Conservation (phyloP, 2,329 filamentous ascomycete species). For the Cladophialophora immunda region DNA sequence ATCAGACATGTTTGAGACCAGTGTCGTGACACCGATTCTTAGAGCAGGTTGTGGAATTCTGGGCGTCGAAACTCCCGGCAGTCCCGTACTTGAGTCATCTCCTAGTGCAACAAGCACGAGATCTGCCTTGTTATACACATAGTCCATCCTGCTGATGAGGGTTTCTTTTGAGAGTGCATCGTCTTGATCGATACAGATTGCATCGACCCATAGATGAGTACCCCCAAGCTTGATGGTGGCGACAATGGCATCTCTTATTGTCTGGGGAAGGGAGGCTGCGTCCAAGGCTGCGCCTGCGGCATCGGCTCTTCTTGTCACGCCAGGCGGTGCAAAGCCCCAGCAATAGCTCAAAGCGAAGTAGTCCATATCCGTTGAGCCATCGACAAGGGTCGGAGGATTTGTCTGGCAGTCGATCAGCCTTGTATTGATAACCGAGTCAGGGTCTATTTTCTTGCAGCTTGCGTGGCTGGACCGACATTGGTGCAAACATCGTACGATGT, state of each 20-base stretch:
- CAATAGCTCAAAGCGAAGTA: conserved; percentile 15
- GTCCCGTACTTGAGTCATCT: conserved; percentile 1
- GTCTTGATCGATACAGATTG: conserved; percentile 7
- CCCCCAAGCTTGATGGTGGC: neutral
- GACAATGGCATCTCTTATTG: conserved; percentile 6
- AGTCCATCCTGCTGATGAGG: conserved; percentile 11
- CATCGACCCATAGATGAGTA: conserved; percentile 6
- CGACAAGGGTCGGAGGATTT: neutral
- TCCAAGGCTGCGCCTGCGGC: neutral
- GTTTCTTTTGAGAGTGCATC: neutral
- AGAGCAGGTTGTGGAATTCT: neutral
- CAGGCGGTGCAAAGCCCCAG: neutral
- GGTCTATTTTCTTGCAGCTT: neutral
- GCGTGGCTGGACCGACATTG: conserved; percentile 7
- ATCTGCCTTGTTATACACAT: conserved; percentile 7
- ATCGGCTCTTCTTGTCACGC: neutral
- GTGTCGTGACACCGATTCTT: neutral
- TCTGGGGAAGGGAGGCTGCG: neutral
- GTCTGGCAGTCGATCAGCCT: conserved; percentile 5
- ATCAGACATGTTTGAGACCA: conserved; percentile 13
- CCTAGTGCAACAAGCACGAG: conserved; percentile 5
- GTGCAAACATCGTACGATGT: conserved; percentile 1
- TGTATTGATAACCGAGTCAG: neutral
- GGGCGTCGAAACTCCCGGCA: conserved; percentile 3
- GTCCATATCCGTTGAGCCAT: neutral